Base-by-base conservation (phyloP, 1,284 basidiomycete species). In the Ceratorhiza oryzae-sativae region DNA sequence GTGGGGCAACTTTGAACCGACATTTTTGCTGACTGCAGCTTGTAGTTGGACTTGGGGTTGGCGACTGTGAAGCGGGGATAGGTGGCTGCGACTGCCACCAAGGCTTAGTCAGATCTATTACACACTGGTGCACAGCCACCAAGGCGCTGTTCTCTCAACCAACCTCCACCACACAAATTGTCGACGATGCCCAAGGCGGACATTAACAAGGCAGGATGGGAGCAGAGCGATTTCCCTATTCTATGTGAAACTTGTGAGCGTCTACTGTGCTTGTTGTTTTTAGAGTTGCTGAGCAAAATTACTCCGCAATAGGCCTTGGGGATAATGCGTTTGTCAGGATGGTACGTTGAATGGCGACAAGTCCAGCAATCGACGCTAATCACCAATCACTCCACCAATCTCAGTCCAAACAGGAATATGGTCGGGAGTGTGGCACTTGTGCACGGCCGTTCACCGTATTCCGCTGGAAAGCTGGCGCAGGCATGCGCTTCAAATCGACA, bases 371-470 rank as follows among this genome's bases (percentile, higher is more conserved):
- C 12, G 48, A 20, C 34, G 18, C 51, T 46, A 51, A 63, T 30
- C 10, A 18, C 32, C 12, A 23, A 32, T 32, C 45, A 30, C 72
- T 49, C 46, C 2, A 1, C n/a, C 12, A 23, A 32, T 32, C 45
- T 39, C 72, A 92, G 97, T 94, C 93, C 15, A 98, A 98, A 81
- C 97, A 99, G 86, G 91, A 95, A 78, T 95, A 93, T 76, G 97
- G 95, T 10, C 89, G 93, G 56, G 94, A 95, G 65, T 99, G 97
- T 82, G 94, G 94, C 72, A 93, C 97, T 73, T 99, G 97, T 79
- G 94, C 94, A 13, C 88, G 96, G 53, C 92, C 95, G 5, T 98
- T 97, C 82, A 98, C 96, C 67, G 93, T 98, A 76, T 99, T 99
- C 82, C 90, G 95, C 56, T 99, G 97, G 97, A 97, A 98, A 78